Conservation (phyloP, 208 protist genomes). For the Trypanosoma brucei region DNA sequence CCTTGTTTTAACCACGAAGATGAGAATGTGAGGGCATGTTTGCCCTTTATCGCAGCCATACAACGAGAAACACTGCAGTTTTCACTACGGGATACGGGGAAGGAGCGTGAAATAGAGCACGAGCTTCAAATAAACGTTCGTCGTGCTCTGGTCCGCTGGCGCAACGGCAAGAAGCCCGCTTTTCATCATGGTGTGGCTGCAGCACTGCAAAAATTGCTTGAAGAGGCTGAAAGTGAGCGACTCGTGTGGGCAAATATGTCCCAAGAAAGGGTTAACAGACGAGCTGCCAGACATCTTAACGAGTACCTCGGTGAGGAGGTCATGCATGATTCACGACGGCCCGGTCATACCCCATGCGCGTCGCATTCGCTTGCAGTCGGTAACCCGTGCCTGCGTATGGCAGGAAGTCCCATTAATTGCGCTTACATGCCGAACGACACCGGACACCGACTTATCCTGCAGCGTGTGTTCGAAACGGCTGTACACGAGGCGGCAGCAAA, state of each 20-base stretch:
- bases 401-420: slow-evolving; percentile 59
- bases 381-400: slow-evolving; percentile 7
- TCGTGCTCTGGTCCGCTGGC: slow-evolving; percentile 55
- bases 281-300: slow-evolving; percentile 35
- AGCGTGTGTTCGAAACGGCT: slow-evolving; percentile 68
- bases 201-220: slow-evolving; percentile 54
- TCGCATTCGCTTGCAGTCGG: neutral
- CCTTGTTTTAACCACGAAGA: slow-evolving; percentile 57
- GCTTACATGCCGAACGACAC: slow-evolving; percentile 43
- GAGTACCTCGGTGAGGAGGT: slow-evolving; percentile 56
- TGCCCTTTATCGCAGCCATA: slow-evolving; percentile 45
- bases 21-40: slow-evolving; percentile 27
- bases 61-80: slow-evolving; percentile 63
- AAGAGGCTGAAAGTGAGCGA: slow-evolving; percentile 49
- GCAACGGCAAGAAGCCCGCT: slow-evolving; percentile 45
- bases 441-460: slow-evolving; percentile 37
- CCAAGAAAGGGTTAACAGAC: slow-evolving; percentile 31
- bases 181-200: slow-evolving; percentile 57
- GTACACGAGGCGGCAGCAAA: slow-evolving; percentile 76
- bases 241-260: slow-evolving; percentile 42
- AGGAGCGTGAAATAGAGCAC: slow-evolving; percentile 55
- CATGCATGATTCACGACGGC: slow-evolving; percentile 8
- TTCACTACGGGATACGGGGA: slow-evolving; percentile 27
- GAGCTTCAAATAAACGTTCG: slow-evolving; percentile 43
- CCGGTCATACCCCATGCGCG: neutral